These are phyloP conservation scores for Coemansia sp. DNA, from an alignment of 192 early-diverging fungal genomes.

Conservation along the genomic window DNA sequence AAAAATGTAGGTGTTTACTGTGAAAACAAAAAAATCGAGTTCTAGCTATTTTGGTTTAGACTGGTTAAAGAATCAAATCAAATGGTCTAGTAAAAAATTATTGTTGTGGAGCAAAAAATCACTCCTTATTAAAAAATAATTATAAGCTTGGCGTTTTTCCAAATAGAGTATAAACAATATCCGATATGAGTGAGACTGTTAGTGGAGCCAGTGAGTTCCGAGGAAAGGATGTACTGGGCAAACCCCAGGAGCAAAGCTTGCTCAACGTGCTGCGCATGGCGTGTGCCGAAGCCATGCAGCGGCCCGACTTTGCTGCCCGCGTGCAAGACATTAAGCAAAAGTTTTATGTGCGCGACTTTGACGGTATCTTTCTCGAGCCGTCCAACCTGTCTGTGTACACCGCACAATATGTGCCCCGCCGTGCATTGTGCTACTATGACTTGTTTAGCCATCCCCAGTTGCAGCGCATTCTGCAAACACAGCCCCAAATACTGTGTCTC, in stretches of 20 bases:
- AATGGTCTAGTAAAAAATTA: background rate
- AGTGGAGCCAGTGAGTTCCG: conserved; percentile 2
- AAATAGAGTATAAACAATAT: background rate
- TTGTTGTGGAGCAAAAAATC: background rate
- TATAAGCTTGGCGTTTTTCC: conserved; percentile 1
- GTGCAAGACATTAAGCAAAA: conserved; percentile 76
- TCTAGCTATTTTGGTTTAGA: background rate
- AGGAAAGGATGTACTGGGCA: conserved; percentile 15
- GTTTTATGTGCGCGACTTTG: conserved; percentile 83
- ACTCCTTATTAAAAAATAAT: background rate
- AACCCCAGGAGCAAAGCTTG: conserved; percentile 54
- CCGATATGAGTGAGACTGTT: background rate
- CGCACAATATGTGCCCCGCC: conserved; percentile 82
- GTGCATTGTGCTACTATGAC: conserved; percentile 82
- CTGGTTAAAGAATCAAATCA: conserved; percentile 6
- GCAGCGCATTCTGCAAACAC: conserved; percentile 48
- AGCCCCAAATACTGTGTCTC: conserved; percentile 61
- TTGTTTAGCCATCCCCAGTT: conserved; percentile 60
- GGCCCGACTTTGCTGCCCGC: conserved; percentile 60
- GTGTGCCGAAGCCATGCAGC: conserved; percentile 59
- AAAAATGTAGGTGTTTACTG: background rate
- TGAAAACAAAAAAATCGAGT: background rate
- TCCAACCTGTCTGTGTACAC: conserved; percentile 76
- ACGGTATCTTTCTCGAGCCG: conserved; percentile 75
- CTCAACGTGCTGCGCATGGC: conserved; percentile 65